Base-by-base conservation (phyloP, 495 filamentous ascomycete species). In the Cladorrhinum samala region DNA sequence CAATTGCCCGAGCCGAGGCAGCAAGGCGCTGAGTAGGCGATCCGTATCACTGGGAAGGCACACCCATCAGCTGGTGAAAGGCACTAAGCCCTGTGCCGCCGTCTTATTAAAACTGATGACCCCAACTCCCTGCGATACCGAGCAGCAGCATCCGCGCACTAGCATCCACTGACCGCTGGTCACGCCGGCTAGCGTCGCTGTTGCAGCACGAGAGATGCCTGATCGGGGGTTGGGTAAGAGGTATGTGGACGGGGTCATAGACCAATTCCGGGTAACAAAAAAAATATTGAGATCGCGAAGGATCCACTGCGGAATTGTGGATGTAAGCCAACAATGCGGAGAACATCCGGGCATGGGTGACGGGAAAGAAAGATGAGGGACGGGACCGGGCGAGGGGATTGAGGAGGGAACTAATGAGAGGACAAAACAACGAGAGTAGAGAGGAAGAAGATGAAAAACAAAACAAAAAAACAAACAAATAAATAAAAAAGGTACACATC, bases 261-360 rank as follows among this genome's bases (percentile, higher is more conserved):
- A 33, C 11, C 38, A 49, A 57, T 39, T 52, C 54, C 54, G 44
- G 49, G 54, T 56, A 51, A 38, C 42, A 48, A 19, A 25, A 21
- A 8, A 3, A 4, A 21, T 36, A 40, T 38, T 53, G 11, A 45
- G 27, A 33, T 33, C 6, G 27, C 27, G 11, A 33, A 33, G 27
- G 48, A 46, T 51, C 47, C 48, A 56, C 53, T 11, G 8, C 4
- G 40, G 4, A 11, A 11, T 33, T 33, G 18, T 41, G 40, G 40
- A n/a, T 46, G 38, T 46, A 47, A 56, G 48, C 48, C 47, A 51
- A 51, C 25, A 56, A n/a, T 27, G 19, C 43, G 19, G 43, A 46
- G 9, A 20, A 46, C 7, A 45, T 13, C 7, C 14, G 17, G 43
- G n/a, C 14, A 24, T 16, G 21, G 6, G 19, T 4, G 43, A 6